These are phyloP conservation scores for Termitomyces eurrhizus DNA, from an alignment of 768 basidiomycete genomes.

Conservation along the genomic window DNA sequence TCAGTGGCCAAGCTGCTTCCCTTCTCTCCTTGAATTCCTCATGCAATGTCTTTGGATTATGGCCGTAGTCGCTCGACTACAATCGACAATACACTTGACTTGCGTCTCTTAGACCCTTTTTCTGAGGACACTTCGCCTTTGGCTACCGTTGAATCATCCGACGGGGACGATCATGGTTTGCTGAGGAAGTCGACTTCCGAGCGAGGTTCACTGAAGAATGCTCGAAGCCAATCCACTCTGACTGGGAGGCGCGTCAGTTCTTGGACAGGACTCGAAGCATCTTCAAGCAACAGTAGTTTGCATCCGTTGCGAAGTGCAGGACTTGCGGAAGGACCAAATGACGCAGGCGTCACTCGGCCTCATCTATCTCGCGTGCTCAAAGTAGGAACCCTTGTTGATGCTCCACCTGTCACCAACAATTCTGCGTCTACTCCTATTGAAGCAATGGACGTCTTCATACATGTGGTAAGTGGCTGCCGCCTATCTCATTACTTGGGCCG, in stretches of 20 bases:
- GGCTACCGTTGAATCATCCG: neutral
- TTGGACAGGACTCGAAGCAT: conserved; percentile 19
- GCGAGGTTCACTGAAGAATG: neutral
- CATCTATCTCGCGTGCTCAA: conserved; percentile 20
- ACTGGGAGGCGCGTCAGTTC: conserved; percentile 18
- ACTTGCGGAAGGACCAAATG: conserved; percentile 18
- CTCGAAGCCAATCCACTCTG: neutral
- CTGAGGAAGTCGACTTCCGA: neutral
- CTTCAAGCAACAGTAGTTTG: conserved; percentile 8
- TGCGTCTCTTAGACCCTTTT: conserved; percentile 13
- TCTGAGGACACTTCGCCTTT: conserved; percentile 4
- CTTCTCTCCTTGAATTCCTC: neutral
- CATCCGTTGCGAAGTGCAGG: conserved; percentile 26
- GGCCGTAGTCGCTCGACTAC: conserved; percentile 11
- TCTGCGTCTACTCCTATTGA: conserved; percentile 19
- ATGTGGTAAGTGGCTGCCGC: conserved; percentile 40
- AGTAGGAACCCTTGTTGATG: conserved; percentile 25
- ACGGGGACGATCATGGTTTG: conserved; percentile 1
- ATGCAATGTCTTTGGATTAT: conserved; percentile 16
- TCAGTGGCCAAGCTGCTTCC: neutral
- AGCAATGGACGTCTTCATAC: conserved; percentile 55
- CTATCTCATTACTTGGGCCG: conserved; percentile 1
- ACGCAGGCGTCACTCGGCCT: conserved; percentile 26
- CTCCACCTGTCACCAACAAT: conserved; percentile 17
- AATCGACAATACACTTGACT: conserved; percentile 9